Percentiles rank a stretch among this genome's conserved stretches.
Evolutionary conservation across 208 protist genomes (phyloP).

Genomic region (Trypanosoma melophagium): DNA sequence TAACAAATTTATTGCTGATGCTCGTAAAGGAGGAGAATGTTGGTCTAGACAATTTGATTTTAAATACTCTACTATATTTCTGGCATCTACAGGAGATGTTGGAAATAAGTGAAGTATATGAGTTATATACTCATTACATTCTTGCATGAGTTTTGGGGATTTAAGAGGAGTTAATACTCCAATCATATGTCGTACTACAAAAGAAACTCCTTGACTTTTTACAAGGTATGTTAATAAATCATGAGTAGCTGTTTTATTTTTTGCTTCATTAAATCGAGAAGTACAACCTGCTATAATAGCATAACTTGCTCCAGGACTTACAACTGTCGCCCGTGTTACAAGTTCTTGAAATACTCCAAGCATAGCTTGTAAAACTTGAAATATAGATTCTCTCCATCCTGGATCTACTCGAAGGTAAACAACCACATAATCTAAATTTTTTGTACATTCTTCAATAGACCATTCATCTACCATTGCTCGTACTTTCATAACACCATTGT

Average conservation of each 20-base stretch:
- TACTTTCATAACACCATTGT: constrained; percentile 64
- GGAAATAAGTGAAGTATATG: constrained; percentile 34
- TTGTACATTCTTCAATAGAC: constrained; percentile 43
- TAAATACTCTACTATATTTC: constrained; percentile 63
- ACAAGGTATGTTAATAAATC: constrained; percentile 47
- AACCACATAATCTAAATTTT: constrained; percentile 53
- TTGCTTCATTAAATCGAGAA: constrained; percentile 66
- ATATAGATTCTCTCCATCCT: constrained; percentile 70
- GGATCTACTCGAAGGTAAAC: constrained; percentile 70
- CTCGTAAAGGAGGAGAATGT: constrained; percentile 38
- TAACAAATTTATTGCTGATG: constrained; percentile 49
- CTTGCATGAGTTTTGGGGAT: constrained; percentile 71
- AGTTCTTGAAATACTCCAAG: constrained; percentile 39
- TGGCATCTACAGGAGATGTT: constrained; percentile 36
- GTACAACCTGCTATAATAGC: constrained; percentile 68
- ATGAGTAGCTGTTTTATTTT: constrained; percentile 52
- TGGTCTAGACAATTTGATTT: constrained; percentile 59
- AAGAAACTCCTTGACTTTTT: constrained; percentile 44
- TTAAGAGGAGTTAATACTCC: constrained; percentile 42
- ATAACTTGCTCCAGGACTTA: constrained; percentile 61
- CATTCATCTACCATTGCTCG: constrained; percentile 50
- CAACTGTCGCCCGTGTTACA: constrained; percentile 32
- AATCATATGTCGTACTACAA: constrained; percentile 76
- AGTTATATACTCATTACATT: constrained; percentile 69
- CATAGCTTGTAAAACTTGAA: constrained; percentile 71